phyloP scores from a whole-genome alignment of 192 early-diverging fungal species.

The Linnemannia hyalina region DNA sequence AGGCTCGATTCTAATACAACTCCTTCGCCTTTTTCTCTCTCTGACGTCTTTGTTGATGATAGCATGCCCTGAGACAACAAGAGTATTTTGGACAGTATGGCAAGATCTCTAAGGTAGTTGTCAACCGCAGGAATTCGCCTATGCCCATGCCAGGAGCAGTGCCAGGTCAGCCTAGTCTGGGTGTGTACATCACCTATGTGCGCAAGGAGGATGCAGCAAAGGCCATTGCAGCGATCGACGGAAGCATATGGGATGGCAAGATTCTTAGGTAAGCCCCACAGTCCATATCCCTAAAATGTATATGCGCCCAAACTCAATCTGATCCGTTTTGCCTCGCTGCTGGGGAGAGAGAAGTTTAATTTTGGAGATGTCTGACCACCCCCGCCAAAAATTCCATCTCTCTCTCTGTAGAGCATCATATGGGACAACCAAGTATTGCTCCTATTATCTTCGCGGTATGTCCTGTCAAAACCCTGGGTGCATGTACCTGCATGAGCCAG shows the following conservation, averaged over 20 bases:
- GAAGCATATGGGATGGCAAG: constrained; percentile 88
- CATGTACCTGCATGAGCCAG: constrained; percentile 96
- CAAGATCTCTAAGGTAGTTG: constrained; percentile 91
- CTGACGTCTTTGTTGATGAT: neutral
- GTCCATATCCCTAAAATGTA: neutral
- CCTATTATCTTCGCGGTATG: constrained; percentile 93
- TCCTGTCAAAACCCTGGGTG: constrained; percentile 94
- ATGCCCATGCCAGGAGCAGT: constrained; percentile 33
- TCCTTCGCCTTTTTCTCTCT: neutral
- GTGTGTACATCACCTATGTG: constrained; percentile 94
- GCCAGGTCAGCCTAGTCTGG: constrained; percentile 70
- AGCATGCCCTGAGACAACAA: constrained; percentile 78
- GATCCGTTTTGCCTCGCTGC: neutral
- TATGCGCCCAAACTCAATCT: neutral
- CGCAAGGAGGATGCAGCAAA: constrained; percentile 93
- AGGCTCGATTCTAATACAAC: neutral
- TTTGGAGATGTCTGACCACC: neutral
- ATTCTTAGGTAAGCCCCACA: constrained; percentile 74
- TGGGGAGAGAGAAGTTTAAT: neutral
- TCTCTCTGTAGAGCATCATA: constrained; percentile 80
- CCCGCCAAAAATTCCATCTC: neutral
- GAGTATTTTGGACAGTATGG: constrained; percentile 99
- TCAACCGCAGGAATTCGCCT: constrained; percentile 83
- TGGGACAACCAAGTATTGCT: constrained; percentile 99
- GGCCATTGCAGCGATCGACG: constrained; percentile 95